A percentile compares a stretch with the other conserved stretches of the same genome.
Evolutionary conservation across 176 grass and related monocot genomes (phyloP).

Genomic region (Oryza longistaminata): DNA sequence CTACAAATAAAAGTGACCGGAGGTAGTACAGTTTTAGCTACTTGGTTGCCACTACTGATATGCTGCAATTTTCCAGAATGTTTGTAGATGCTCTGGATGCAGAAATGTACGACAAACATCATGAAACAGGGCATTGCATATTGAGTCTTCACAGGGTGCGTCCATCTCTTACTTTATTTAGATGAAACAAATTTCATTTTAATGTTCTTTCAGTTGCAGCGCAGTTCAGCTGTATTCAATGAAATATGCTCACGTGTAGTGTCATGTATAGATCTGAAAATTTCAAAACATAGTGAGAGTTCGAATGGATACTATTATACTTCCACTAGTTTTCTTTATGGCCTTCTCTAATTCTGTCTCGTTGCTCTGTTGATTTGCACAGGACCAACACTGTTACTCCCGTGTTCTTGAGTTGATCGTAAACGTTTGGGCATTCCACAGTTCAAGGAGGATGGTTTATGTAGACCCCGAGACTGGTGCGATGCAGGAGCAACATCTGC

Average conservation of each 20-base stretch:
- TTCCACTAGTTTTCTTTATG: conserved; percentile 16
- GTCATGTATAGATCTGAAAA: background rate
- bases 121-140: conserved; percentile 67
- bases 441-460: conserved; percentile 78
- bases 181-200: conserved; percentile 26
- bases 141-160: conserved; percentile 77
- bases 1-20: too few relatives aligned
- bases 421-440: conserved; percentile 96
- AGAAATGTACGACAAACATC: conserved; percentile 83
- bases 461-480: conserved; percentile 78
- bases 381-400: conserved; percentile 93
- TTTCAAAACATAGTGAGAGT: background rate
- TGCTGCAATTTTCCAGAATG: conserved; percentile 71
- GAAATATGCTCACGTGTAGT: background rate
- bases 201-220: background rate
- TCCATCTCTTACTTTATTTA: conserved; percentile 9
- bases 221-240: background rate
- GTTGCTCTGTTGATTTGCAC: conserved; percentile 38
- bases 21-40: background rate
- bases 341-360: background rate
- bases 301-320: background rate
- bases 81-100: conserved; percentile 85
- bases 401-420: conserved; percentile 81
- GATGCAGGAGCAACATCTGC: conserved; percentile 86
- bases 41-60: conserved; percentile 25